Evolutionary conservation across 768 basidiomycete genomes (phyloP), one percentile per base, ranked within the genome.

Genomic region (Krasilnikovozyma curviuscula): DNA sequence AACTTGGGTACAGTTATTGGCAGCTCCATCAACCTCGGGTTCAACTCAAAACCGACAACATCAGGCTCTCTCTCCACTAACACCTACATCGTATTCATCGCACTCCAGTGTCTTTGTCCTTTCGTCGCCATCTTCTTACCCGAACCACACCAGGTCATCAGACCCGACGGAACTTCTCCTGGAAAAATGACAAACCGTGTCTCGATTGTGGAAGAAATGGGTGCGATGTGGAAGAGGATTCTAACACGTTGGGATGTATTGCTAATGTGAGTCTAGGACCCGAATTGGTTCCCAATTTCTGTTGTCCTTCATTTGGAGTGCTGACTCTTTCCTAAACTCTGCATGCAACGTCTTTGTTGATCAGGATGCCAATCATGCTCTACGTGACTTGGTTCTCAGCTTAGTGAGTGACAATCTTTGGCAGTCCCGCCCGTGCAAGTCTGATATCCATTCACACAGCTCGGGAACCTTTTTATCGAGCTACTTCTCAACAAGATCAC

Each of bases 1-100:
- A 38, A 13, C 14, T 40, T 40, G 18, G 62, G 61, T 16, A 56
- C 56, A 28, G 54, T 62, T 13, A 52, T 64, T 19, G 60, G 59
- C n/a, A 61, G 62, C 7, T 40, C 51, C n/a, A 61, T 64, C 54
- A 58, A 55, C 39, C 48, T 61, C 16, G 59, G 51, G 0, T 35
- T 62, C 16, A 64, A 64, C 50, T 56, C 57, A 1, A 55, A 56
- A 5, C 25, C 47, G 1, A 31, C 28, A 2, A 48, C 16, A 5
- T 41, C 19, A 13, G 50, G 50, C 6, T 42, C 40, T 5, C 40
- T 52, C 25, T 46, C 50, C 7, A 34, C 23, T 16, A 7, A 21
- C 14, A 52, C 44, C 1, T 52, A 47, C 40, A 21, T 52, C 33
- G 46, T 52, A 5, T 52, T 52, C 25, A 52, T 52, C 27, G 39